Evolutionary conservation across 2,329 filamentous ascomycete genomes (phyloP), one percentile per base, ranked within the genome.

Genomic region (Diplodia seriata): DNA sequence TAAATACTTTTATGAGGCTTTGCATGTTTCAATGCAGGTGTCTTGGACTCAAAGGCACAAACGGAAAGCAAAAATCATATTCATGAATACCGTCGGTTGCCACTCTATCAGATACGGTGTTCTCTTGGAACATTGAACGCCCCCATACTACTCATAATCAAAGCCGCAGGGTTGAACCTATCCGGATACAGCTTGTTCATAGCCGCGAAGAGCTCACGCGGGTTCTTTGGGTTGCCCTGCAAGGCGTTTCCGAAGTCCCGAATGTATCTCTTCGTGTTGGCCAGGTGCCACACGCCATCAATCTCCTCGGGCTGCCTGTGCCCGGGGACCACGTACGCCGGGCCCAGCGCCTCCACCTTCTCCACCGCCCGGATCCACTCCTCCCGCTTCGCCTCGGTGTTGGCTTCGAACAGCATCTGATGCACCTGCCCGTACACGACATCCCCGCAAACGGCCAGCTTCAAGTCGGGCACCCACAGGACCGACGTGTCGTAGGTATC

Each of bases 381-480:
- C 9, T 71, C 66, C 0, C 78, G 70, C 65, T 75, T 74, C 1
- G 72, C 71, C 2, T 72, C 67, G 1, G 77, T 81, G 51, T 75
- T 76, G 0, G 75, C 74, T 61, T 81, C 79, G 3, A 69, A 72
- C 1, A 81, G 71, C 69, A 75, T 76, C 70, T 78, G 77, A 55
- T 80, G 76, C 5, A 75, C 73, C 26, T 79, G 71, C 0, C 78
- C 78, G 65, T 81, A 81, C 0, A 81, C 77, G 26, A 77, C 75
- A 68, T 82, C 80, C 1, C 81, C 80, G 0, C 74, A 74, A 1
- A 79, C 77, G 0, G 75, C 80, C 5, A 82, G 74, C 4, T 68
- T 68, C 1, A 82, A 57, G 14, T 73, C 70, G 0, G 80, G 79
- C 0, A 79, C 74, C 61, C 76, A 76, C 4, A 82, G 73, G 1